Evolutionary conservation across 2,329 filamentous ascomycete species (phyloP).

Genomic region (Huntiella decipiens): DNA sequence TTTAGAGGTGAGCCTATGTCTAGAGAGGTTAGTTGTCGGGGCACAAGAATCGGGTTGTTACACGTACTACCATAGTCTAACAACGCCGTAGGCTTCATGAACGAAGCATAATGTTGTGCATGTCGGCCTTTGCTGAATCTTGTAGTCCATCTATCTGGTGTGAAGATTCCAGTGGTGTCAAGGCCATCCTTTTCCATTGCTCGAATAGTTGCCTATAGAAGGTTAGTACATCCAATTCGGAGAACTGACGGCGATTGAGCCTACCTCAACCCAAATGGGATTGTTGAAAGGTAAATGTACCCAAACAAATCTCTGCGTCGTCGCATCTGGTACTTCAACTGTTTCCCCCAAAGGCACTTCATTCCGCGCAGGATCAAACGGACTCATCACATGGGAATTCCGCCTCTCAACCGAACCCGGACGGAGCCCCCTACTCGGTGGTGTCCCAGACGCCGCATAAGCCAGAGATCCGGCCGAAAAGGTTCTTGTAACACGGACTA

Average conservation of each 20-base stretch:
- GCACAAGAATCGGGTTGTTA: neutral
- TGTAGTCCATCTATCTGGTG: slow-evolving; percentile 28
- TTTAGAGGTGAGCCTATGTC: neutral
- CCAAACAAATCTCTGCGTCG: slow-evolving; percentile 17
- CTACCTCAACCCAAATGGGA: slow-evolving; percentile 37
- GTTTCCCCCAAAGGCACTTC: neutral
- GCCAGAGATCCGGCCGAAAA: too few species aligned
- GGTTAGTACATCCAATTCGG: neutral
- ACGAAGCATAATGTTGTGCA: slow-evolving; percentile 30
- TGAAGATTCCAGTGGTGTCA: slow-evolving; percentile 23
- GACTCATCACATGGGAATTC: neutral
- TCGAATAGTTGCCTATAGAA: slow-evolving; percentile 24
- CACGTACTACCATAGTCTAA: slow-evolving; percentile 3
- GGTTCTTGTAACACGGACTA: too few species aligned
- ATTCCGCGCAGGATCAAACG: neutral
- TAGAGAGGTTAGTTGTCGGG: neutral
- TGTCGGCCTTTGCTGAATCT: slow-evolving; percentile 30
- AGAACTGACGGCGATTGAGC: slow-evolving; percentile 3
- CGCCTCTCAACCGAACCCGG: slow-evolving; percentile 1
- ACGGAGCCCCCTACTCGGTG: neutral
- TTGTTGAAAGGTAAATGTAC: slow-evolving; percentile 39
- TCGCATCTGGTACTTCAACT: slow-evolving; percentile 2
- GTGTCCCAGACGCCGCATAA: too few species aligned
- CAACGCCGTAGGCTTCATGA: slow-evolving; percentile 23
- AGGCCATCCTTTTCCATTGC: slow-evolving; percentile 22